phyloP scores from a whole-genome alignment of 78 protist species.

The Dictyostelium firmibasis region DNA sequence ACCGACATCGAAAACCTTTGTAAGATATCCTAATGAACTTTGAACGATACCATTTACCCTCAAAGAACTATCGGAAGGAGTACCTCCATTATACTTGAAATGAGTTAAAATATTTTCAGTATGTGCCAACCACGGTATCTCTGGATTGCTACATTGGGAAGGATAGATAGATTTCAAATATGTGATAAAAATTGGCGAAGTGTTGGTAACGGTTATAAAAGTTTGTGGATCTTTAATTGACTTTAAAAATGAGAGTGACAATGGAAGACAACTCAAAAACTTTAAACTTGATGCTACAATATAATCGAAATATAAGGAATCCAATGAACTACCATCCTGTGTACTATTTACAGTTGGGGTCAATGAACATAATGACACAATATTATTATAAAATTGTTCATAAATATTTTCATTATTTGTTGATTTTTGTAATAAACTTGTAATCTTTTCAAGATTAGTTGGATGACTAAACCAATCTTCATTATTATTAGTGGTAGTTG shows the following conservation, averaged over 20 bases:
- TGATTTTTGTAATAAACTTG: background rate
- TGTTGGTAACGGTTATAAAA: background rate
- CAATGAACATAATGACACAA: background rate
- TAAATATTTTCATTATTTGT: background rate
- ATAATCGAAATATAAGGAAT: constrained; percentile 26
- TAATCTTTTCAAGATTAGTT: background rate
- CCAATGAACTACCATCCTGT: background rate
- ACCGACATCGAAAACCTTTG: background rate
- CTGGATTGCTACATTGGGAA: background rate
- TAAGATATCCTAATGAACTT: background rate
- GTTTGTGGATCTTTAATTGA: constrained; percentile 8
- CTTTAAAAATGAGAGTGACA: background rate
- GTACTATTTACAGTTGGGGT: background rate
- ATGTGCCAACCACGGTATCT: constrained; percentile 23
- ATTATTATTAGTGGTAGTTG: background rate
- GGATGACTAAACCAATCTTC: background rate
- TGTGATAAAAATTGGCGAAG: background rate
- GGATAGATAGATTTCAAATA: background rate
- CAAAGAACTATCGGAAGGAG: background rate
- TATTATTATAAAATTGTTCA: background rate
- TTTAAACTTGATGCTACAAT: background rate
- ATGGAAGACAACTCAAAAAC: constrained; percentile 26
- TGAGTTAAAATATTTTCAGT: constrained; percentile 16
- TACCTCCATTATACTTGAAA: background rate
- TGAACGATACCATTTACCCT: constrained; percentile 23